phyloP scores from a whole-genome alignment of 2,329 filamentous ascomycete genomes.

The Myriangium duriaei region DNA sequence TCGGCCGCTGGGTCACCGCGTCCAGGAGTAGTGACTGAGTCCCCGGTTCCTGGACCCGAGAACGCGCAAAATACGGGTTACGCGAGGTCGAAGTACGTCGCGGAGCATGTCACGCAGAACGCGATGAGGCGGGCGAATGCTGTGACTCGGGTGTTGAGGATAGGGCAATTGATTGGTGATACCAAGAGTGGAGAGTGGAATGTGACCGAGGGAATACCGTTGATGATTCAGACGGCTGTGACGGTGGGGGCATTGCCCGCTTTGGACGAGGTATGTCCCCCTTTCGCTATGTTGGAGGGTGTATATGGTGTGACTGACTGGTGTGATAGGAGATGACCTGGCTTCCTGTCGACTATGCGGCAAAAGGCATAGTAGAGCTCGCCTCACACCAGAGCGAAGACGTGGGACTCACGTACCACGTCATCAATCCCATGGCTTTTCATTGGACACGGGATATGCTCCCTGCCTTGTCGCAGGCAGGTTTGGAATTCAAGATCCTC shows the following conservation, averaged over 20 bases:
- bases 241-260: conserved; percentile 35
- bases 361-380: conserved; percentile 10
- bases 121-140: conserved; percentile 13
- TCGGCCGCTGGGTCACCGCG: conserved; percentile 18
- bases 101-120: conserved; percentile 14
- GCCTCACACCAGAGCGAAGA: conserved; percentile 1
- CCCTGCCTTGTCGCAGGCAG: conserved; percentile 29
- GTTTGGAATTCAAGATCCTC: conserved; percentile 15
- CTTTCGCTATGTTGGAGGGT: too few species aligned
- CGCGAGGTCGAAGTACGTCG: conserved; percentile 15
- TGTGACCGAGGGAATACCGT: conserved; percentile 36
- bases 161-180: conserved; percentile 38
- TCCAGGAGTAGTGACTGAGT: conserved; percentile 8
- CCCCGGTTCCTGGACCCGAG: conserved; percentile 11
- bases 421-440: conserved; percentile 39
- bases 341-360: conserved; percentile 11
- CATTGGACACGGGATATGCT: conserved; percentile 43
- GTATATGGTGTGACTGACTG: too few species aligned
- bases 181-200: conserved; percentile 37
- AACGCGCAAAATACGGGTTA: conserved; percentile 17
- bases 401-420: conserved; percentile 13
- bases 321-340: too few species aligned
- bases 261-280: conserved; percentile 30
- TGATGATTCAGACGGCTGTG: conserved; percentile 37
- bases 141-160: conserved; percentile 19